phyloP scores from a whole-genome alignment of 2,329 filamentous ascomycete species.

The Pseudopithomyces chartarum region DNA sequence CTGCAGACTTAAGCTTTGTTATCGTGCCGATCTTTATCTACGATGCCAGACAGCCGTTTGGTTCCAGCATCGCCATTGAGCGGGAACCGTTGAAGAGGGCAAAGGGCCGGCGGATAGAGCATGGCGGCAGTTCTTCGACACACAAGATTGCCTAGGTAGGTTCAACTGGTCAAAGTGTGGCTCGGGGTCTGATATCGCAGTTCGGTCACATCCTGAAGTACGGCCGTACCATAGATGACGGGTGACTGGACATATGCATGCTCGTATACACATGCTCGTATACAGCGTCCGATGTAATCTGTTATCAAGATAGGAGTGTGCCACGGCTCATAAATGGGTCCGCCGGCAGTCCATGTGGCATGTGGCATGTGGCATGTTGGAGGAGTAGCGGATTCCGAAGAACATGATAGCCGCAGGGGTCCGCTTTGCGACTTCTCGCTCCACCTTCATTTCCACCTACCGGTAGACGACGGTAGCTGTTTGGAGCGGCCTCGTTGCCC shows the following conservation, averaged over 20 bases:
- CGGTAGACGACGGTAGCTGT: not conserved
- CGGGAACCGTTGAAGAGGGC: not conserved
- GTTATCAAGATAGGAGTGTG: not conserved
- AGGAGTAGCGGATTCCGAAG: not conserved
- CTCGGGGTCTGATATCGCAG: not conserved
- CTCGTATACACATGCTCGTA: not conserved
- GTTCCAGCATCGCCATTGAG: not conserved
- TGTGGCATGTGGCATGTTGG: not conserved
- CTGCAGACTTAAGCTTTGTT: not conserved
- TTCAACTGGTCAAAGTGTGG: too few relatives aligned
- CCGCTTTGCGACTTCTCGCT: not conserved
- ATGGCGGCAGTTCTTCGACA: too few relatives aligned
- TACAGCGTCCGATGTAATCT: not conserved
- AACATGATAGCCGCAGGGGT: constrained; percentile 4
- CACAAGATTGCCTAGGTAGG: too few relatives aligned
- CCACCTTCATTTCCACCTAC: not conserved
- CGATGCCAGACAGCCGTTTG: not conserved
- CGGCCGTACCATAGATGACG: not conserved
- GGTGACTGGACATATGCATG: not conserved
- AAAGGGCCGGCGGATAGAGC: too few relatives aligned
- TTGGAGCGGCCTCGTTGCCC: not conserved
- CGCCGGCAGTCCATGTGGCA: not conserved
- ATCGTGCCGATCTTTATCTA: not conserved
- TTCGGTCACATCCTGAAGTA: not conserved
- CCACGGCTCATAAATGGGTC: not conserved